Conservation (phyloP, 192 early-diverging fungal genomes). For the Podila horticola region DNA sequence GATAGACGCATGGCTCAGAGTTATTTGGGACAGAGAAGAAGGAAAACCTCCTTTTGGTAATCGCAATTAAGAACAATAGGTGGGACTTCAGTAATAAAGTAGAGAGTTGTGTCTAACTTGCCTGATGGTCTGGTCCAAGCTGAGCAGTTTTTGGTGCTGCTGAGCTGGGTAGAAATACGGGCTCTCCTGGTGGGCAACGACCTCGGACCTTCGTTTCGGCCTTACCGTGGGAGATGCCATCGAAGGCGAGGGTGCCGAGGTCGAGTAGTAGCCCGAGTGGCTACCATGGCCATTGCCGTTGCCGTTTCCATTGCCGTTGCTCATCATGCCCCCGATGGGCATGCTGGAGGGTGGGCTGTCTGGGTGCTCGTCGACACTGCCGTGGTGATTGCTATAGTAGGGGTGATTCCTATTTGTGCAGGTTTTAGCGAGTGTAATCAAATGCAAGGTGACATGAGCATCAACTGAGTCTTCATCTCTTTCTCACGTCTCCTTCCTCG, state of each 20-base stretch:
- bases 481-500: neutral
- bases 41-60: neutral
- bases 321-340: conserved; percentile 9
- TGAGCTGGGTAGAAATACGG: conserved; percentile 77
- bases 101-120: conserved; percentile 12
- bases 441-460: too few species aligned
- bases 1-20: too few species aligned
- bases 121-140: conserved; percentile 67
- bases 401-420: conserved; percentile 17
- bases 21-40: too few species aligned
- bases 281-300: neutral
- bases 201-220: conserved; percentile 28
- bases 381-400: conserved; percentile 25
- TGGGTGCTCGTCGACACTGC: conserved; percentile 25
- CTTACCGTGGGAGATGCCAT: conserved; percentile 1
- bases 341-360: conserved; percentile 33
- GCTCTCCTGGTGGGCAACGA: conserved; percentile 62
- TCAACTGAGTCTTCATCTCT: neutral
- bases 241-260: conserved; percentile 24
- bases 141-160: conserved; percentile 73
- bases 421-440: too few species aligned
- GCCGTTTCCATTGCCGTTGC: conserved; percentile 12
- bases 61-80: neutral
- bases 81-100: neutral
- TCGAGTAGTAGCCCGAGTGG: conserved; percentile 13